A percentile compares a stretch with the other conserved stretches of the same genome.
These are phyloP conservation scores for Paraconiothyrium brasiliense DNA, from an alignment of 2,329 filamentous ascomycete genomes.

Conservation along the genomic window DNA sequence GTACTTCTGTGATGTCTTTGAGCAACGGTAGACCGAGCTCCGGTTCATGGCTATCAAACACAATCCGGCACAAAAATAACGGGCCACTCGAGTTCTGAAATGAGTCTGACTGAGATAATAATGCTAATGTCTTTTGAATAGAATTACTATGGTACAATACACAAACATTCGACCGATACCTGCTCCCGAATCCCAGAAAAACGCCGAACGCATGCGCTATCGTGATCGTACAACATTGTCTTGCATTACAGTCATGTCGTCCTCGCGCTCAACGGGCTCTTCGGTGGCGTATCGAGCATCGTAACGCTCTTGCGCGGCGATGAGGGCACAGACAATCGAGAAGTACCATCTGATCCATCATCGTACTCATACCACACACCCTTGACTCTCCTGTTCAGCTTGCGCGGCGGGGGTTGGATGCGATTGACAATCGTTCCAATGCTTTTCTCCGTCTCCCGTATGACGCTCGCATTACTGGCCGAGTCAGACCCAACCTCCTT, in stretches of 20 bases:
- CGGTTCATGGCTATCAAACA: too few relatives aligned
- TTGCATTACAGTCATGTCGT: constrained; percentile 12
- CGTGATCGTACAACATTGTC: not conserved
- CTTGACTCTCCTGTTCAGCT: constrained; percentile 45
- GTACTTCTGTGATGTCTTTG: too few relatives aligned
- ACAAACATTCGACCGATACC: not conserved
- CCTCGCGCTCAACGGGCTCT: constrained; percentile 29
- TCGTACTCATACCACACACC: constrained; percentile 52
- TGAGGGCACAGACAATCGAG: constrained; percentile 4
- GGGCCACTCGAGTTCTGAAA: too few relatives aligned
- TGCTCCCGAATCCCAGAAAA: not conserved
- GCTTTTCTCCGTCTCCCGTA: constrained; percentile 18
- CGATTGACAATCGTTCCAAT: constrained; percentile 30
- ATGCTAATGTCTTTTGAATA: not conserved
- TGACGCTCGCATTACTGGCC: constrained; percentile 17
- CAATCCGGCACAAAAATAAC: too few relatives aligned
- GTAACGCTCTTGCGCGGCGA: constrained; percentile 28
- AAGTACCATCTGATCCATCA: constrained; percentile 14
- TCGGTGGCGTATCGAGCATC: constrained; percentile 34
- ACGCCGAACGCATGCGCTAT: not conserved
- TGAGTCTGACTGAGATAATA: too few relatives aligned
- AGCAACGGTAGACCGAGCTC: too few relatives aligned
- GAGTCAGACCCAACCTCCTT: constrained; percentile 25
- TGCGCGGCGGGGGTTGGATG: constrained; percentile 42
- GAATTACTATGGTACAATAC: not conserved